Evolutionary conservation across 768 basidiomycete species (phyloP), one percentile per base, ranked within the genome.

Genomic region (Lentinula sp.): DNA sequence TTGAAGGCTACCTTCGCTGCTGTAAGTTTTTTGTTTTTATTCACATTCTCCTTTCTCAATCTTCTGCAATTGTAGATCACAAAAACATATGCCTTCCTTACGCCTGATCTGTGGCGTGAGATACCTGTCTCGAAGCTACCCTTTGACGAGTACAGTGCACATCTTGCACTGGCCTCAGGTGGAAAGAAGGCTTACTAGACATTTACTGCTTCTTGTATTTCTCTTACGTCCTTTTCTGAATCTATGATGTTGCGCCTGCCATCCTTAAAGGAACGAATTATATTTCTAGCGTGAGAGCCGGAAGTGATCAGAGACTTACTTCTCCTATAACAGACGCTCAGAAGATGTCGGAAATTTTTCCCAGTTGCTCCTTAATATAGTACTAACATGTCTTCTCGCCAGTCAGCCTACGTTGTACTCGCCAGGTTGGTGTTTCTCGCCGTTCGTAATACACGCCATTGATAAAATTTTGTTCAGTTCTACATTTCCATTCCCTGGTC

Each of bases 41-140:
- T 28, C 28, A 3, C 28, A 3, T 3, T 28, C 4, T 20, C 58
- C 12, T 49, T 3, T 61, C 9, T 55, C 35, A 49, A 46, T 60
- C 33, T 64, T 51, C 18, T 51, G 43, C 51, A 15, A 20, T 28
- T 64, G 8, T 66, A 90, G 95, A 93, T 99, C 77, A 93, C 97
- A 67, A 94, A 95, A 86, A 97, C 95, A 62, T 99, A 99, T 75
- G 77, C 93, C 50, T 97, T 98, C 93, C 88, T 98, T 64, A 97
- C 96, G 45, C 97, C 97, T 61, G 95, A 98, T 74, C 84, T 98
- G 69, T 98, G 96, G 96, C 87, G 88, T 71, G 91, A 96, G 73
- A 96, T 96, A 73, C 87, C 93, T 43, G 79, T 91, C 33, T 91
- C 90, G 63, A 91, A 90, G 76, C 81, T 90, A 68, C 93, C 93